These are phyloP conservation scores for Phaeodactylum tricornutum DNA, from an alignment of 108 stramenopile genomes.

Conservation along the genomic window DNA sequence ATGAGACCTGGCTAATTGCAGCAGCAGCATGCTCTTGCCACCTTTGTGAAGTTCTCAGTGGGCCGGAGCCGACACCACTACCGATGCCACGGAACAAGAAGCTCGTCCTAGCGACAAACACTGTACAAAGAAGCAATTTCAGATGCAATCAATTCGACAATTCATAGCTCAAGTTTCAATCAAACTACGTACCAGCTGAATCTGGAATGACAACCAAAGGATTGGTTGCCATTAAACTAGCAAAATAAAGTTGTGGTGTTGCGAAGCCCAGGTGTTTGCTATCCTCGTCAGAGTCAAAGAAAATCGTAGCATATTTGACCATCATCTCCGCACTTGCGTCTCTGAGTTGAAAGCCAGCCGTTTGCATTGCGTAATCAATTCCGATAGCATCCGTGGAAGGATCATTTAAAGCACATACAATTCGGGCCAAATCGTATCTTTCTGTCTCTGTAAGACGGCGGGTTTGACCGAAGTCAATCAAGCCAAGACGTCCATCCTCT, in stretches of 20 bases:
- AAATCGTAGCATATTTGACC: conserved; percentile 40
- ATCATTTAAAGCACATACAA: conserved; percentile 38
- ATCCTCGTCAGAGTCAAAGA: conserved; percentile 52
- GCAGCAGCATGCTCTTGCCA: too few species aligned
- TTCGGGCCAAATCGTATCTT: conserved; percentile 33
- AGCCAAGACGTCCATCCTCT: conserved; percentile 36
- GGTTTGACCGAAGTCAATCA: conserved; percentile 72
- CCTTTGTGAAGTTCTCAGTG: too few species aligned
- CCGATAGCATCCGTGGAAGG: neutral
- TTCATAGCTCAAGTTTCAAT: neutral
- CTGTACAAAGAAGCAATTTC: conserved; percentile 1
- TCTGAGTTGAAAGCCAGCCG: conserved; percentile 42
- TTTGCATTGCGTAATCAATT: conserved; percentile 43
- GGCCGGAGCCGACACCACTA: too few species aligned
- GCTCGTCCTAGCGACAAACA: conserved; percentile 53
- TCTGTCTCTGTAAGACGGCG: conserved; percentile 32
- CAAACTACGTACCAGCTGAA: conserved; percentile 25
- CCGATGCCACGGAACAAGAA: conserved; percentile 62
- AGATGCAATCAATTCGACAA: neutral
- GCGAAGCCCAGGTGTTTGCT: conserved; percentile 35
- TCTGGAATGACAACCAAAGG: conserved; percentile 53
- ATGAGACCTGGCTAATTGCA: too few species aligned
- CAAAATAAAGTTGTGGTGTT: conserved; percentile 58
- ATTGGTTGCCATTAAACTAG: conserved; percentile 32
- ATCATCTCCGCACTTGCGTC: conserved; percentile 30